Evolutionary conservation across 2,329 filamentous ascomycete species (phyloP).

Genomic region (Talaromyces sp.): DNA sequence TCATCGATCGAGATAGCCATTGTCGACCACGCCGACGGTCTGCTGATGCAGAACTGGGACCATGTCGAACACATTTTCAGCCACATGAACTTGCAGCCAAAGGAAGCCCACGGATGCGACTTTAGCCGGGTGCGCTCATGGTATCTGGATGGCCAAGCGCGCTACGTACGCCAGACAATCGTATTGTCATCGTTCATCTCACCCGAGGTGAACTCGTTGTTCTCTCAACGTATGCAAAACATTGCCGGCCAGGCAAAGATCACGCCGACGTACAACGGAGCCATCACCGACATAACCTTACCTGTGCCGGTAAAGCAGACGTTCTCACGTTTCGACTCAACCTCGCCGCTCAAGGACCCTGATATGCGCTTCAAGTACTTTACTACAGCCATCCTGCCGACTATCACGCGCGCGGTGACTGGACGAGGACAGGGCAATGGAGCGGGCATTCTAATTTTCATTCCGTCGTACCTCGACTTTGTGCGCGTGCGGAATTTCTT

Average conservation of each 20-base stretch:
- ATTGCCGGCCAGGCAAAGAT: conserved; percentile 72
- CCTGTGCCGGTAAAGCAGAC: conserved; percentile 70
- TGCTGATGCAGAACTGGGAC: conserved; percentile 98
- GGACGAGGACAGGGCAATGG: conserved; percentile 46
- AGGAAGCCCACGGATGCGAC: conserved; percentile 85
- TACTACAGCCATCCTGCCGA: conserved; percentile 70
- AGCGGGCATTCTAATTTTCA: conserved; percentile 74
- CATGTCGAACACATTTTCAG: conserved; percentile 88
- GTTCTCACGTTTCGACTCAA: conserved; percentile 76
- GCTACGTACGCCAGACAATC: conserved; percentile 77
- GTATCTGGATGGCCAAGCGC: conserved; percentile 86
- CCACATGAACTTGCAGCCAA: conserved; percentile 84
- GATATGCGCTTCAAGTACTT: conserved; percentile 91
- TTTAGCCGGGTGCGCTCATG: conserved; percentile 83
- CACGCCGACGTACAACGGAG: conserved; percentile 61
- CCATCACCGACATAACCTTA: conserved; percentile 63
- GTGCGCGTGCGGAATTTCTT: conserved; percentile 90
- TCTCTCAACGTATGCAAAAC: conserved; percentile 71
- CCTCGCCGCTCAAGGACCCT: conserved; percentile 67
- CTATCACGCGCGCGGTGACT: conserved; percentile 57
- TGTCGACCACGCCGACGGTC: conserved; percentile 84
- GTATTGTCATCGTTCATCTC: conserved; percentile 77
- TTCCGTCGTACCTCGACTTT: conserved; percentile 93
- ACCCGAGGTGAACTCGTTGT: conserved; percentile 77
- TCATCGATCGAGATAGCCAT: conserved; percentile 88